phyloP scores from a whole-genome alignment of 2,329 filamentous ascomycete species.

The Pestalotiopsis fici region DNA sequence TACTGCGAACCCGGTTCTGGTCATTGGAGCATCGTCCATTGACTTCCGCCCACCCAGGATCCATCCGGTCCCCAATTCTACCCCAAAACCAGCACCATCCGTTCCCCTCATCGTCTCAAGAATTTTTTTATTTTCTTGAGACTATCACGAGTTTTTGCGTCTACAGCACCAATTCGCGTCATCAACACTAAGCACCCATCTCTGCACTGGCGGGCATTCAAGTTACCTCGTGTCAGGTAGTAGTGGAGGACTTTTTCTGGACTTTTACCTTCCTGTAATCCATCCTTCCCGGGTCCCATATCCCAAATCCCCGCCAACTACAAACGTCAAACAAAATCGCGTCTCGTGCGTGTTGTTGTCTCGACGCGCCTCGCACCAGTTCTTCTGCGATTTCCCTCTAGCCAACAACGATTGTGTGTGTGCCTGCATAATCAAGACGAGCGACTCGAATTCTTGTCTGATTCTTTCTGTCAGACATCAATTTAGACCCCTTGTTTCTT shows the following conservation, averaged over 20 bases:
- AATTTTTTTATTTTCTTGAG: slow-evolving; percentile 22
- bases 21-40: slow-evolving; percentile 32
- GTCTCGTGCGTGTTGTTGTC: slow-evolving; percentile 3
- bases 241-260: slow-evolving; percentile 14
- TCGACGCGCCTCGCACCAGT: slow-evolving; percentile 2
- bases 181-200: not conserved
- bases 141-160: slow-evolving; percentile 17
- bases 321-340: slow-evolving; percentile 7
- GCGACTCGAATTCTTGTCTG: not conserved
- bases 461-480: not conserved
- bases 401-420: not conserved
- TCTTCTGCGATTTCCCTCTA: not conserved
- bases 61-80: slow-evolving; percentile 35
- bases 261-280: not conserved
- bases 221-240: slow-evolving; percentile 12
- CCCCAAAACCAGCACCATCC: slow-evolving; percentile 27
- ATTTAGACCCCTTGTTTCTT: not conserved
- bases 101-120: slow-evolving; percentile 29
- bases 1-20: slow-evolving; percentile 27
- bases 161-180: slow-evolving; percentile 22
- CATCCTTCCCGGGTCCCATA: not conserved
- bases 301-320: not conserved
- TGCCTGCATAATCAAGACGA: not conserved
- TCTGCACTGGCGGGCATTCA: slow-evolving; percentile 10
- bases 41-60: slow-evolving; percentile 30